Conservation (phyloP, 1,284 basidiomycete species). For the Trichosporon inkin region DNA sequence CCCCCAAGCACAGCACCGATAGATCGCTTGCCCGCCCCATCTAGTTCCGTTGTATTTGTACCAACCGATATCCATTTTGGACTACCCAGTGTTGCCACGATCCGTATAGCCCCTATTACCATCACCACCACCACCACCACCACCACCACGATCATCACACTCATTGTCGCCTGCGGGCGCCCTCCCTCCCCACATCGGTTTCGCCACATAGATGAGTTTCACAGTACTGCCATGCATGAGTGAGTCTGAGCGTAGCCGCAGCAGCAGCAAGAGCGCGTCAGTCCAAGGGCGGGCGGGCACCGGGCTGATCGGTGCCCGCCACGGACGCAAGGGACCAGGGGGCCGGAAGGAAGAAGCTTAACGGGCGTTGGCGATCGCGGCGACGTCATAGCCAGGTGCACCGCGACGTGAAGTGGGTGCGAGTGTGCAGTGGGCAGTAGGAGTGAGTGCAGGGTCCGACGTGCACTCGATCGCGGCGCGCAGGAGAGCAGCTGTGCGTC, state of each 20-base stretch:
- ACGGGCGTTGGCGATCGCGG: neutral
- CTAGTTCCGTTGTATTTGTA: neutral
- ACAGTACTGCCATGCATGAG: too few species aligned
- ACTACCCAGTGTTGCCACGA: too few species aligned
- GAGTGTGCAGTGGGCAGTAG: too few species aligned
- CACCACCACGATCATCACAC: neutral
- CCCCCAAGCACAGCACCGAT: neutral
- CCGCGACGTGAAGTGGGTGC: neutral
- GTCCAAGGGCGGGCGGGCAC: too few species aligned
- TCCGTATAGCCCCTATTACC: neutral
- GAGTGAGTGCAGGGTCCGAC: too few species aligned
- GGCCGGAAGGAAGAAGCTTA: neutral
- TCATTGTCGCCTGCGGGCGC: neutral
- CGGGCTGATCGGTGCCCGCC: neutral
- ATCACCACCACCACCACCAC: constrained; percentile 5
- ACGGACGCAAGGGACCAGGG: neutral
- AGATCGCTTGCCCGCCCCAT: neutral
- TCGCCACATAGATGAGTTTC: neutral
- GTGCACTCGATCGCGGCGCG: too few species aligned
- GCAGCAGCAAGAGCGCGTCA: too few species aligned
- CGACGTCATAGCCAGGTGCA: neutral
- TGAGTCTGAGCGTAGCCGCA: too few species aligned
- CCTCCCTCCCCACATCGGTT: too few species aligned
- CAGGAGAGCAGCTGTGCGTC: too few species aligned
- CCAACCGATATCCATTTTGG: too few species aligned